Evolutionary conservation across 306 rosid species (phyloP), one percentile per base, ranked within the genome.

Genomic region (Corylus avellana): DNA sequence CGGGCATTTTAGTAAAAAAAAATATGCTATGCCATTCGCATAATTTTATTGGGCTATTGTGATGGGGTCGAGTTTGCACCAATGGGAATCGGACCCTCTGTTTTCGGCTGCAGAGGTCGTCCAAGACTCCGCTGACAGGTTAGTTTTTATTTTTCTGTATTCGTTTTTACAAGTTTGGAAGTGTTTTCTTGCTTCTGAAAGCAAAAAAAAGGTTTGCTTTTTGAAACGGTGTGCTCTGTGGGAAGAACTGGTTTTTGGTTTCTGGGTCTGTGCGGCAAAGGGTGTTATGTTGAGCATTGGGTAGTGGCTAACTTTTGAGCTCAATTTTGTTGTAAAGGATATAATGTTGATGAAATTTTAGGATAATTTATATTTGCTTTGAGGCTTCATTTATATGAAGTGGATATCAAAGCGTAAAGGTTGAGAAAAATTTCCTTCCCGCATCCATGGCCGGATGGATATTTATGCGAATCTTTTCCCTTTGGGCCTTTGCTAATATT

Each of bases 81-180:
- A 74, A 53, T 84, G 87, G 87, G 87, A 84, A 55, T 74, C 85
- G 12, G 87, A 84, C 82, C 87, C 87, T 77, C 79, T 84, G 74
- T 81, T 74, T 32, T 77, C 85, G 25, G 87, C 87, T 5, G 87
- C 87, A 29, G 87, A 84, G 78, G 83, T 84, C 8, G 77, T 84
- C 57, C 87, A 80, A 77, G 87, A 80, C 76, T 84, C 87, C 50
- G 87, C 85, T 42, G 85, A 84, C 53, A 74, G 87, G 87, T 81
- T 14, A 12, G 70, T 74, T 68, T 74, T 75, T n/a, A 11, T 35
- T 22, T 67, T 67, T 66, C 57, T 42, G 4, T 8, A 25, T 54
- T 29, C 22, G 20, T 14, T 48, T 64, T 32, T 39, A 20, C 6
- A 32, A 22, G 12, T 64, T 68, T 62, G 62, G 22, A 25, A 54